These are phyloP conservation scores for Acer saccharum DNA, from an alignment of 345 rosid genomes.

Conservation along the genomic window DNA sequence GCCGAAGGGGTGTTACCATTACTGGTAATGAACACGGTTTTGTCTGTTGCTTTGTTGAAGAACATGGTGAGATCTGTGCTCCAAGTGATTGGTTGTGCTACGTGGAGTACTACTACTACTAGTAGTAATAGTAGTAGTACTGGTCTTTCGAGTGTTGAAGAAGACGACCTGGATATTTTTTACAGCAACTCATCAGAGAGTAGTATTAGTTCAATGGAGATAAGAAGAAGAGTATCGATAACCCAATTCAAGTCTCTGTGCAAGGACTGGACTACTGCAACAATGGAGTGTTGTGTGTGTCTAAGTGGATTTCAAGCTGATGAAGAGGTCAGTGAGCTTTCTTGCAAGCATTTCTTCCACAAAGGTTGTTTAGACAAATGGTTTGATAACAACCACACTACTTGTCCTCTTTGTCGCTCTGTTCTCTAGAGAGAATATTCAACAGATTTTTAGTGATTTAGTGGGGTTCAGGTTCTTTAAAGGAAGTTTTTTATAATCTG, in stretches of 20 bases:
- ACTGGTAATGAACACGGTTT: constrained; percentile 64
- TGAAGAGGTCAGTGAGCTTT: constrained; percentile 80
- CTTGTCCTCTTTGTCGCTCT: constrained; percentile 88
- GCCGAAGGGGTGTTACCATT: constrained; percentile 69
- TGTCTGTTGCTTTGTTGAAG: constrained; percentile 61
- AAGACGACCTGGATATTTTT: constrained; percentile 22
- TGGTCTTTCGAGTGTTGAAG: constrained; percentile 19
- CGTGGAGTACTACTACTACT: background rate
- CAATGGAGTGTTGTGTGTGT: constrained; percentile 73
- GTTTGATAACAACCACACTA: constrained; percentile 56
- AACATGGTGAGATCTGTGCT: constrained; percentile 55
- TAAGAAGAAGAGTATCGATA: constrained; percentile 54
- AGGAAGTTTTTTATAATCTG: background rate
- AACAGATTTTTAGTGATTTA: background rate
- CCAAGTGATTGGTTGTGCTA: constrained; percentile 29
- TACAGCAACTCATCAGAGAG: constrained; percentile 6
- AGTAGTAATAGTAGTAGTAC: background rate
- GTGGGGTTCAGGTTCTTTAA: background rate
- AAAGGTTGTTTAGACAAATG: constrained; percentile 70
- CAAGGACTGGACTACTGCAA: constrained; percentile 6
- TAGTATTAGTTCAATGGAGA: constrained; percentile 13
- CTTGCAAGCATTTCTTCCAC: constrained; percentile 92
- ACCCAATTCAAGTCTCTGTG: constrained; percentile 54
- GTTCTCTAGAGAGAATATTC: constrained; percentile 32
- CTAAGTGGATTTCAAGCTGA: constrained; percentile 68